These are phyloP conservation scores for Quercus lobata DNA, from an alignment of 331 rosid species.

Conservation along the genomic window DNA sequence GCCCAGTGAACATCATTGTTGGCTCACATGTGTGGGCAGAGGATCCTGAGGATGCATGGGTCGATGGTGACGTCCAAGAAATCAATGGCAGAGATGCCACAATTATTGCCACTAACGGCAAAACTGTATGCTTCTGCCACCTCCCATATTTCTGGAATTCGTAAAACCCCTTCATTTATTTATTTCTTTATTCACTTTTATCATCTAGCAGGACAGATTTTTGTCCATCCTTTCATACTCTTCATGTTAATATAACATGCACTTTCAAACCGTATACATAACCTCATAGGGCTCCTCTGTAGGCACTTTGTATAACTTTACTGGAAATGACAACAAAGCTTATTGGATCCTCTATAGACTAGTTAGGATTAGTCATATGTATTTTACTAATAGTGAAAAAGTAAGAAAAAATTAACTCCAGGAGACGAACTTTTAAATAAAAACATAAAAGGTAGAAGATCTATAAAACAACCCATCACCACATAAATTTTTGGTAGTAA, in stretches of 20 bases:
- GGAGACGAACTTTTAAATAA: not conserved
- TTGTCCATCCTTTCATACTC: not conserved
- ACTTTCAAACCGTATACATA: not conserved
- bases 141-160: conserved; percentile 22
- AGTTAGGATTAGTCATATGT: no score
- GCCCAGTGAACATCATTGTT: conserved; percentile 76
- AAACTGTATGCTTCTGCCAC: conserved; percentile 47
- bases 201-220: not conserved
- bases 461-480: not conserved
- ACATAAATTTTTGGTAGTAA: not conserved
- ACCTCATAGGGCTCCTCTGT: not conserved
- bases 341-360: no score
- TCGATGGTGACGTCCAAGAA: conserved; percentile 65
- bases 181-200: not conserved
- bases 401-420: not conserved
- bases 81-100: conserved; percentile 54
- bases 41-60: conserved; percentile 69
- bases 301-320: not conserved
- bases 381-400: not conserved
- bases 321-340: not conserved
- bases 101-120: conserved; percentile 44
- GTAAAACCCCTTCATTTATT: not conserved
- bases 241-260: not conserved
- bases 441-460: not conserved
- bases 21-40: conserved; percentile 91